Base-by-base conservation (phyloP, 305 asterid species). In the Fraxinus latifolia region DNA sequence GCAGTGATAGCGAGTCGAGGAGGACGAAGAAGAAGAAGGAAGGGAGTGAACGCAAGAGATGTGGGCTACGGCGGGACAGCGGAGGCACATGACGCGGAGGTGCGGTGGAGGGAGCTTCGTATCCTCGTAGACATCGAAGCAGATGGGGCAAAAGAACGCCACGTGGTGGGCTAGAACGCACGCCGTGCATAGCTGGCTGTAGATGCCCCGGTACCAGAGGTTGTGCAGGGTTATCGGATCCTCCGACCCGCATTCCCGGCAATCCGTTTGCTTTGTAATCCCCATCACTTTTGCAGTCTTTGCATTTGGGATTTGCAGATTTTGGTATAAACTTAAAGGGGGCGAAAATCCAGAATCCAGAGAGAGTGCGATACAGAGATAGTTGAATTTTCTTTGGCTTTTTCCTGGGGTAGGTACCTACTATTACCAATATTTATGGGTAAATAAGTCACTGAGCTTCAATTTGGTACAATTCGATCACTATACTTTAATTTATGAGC, bases 51-150 rank as follows among this genome's bases (percentile, higher is more conserved):
- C 73, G 2, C 90, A 87, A 19, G 86, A 14, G 86, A 58, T n/a
- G 83, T 87, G 90, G 65, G 53, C 85, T 12, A 78, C 34, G 85
- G 88, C 86, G 81, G 90, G 85, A 84, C 88, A 84, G 44, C 82
- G 80, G 82, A 31, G 31, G 86, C 90, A 87, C 84, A 80, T 80
- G 71, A 82, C 55, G 70, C 82, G 84, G 76, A 83, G 74, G 33
- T 79, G 80, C 47, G 82, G 33, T 71, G 80, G 7, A 33, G 79
- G 44, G 75, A 53, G 77, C 77, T 3, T 79, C 78, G 77, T 11
- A 17, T 81, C 87, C 27, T 79, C 87, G 82, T 82, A 58, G 31
- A 74, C 67, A 42, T 84, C 82, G 74, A 82, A 87, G 85, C 88
- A 87, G 75, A 87, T 42, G 77, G 90, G 90, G 78, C 90, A 87